Evolutionary conservation across 208 protist species (phyloP), one percentile per base, ranked within the genome.

Genomic region (Leishmania amazonensis): DNA sequence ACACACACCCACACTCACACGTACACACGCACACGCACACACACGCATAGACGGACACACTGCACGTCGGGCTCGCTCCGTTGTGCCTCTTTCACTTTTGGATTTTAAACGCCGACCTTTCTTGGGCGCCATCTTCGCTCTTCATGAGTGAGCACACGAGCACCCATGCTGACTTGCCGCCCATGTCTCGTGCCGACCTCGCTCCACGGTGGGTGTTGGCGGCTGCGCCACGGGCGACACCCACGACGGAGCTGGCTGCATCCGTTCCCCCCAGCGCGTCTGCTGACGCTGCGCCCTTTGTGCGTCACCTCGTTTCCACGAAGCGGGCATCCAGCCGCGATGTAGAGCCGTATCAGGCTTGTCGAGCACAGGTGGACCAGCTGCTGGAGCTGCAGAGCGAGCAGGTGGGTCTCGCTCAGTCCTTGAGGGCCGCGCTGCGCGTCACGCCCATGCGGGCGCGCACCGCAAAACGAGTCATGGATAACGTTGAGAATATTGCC

Each of bases 361-460:
- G 83, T 42, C 54, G 8, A 24, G 28, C 28, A 35, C 15, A 86
- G 35, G 64, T 86, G 28, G 67, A 70, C n/a, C 62, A 73, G 31
- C 74, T 86, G 40, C 38, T 77, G 35, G 57, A 86, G 38, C 75
- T 86, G 15, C 83, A 83, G 47, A 38, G 64, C 2, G 78, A 82
- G 58, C 83, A 83, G 60, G n/a, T 82, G 38, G 40, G 24, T 24
- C 57, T 86, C 19, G 68, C 73, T 17, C 57, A 53, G 54, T 65
- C 72, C 19, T 35, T 86, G 28, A 79, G 57, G 15, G n/a, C 62
- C 7, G 51, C 68, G 19, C 60, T 86, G 47, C 47, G n/a, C 31
- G 28, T 51, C 38, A 3, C 71, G 24, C 21, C n/a, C 70, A 74
- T 54, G 70, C 40, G 31, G 31, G 31, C 42, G 15, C 17, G 70